Percentiles rank a stretch among this genome's conserved stretches.
Conservation (phyloP, 1,284 basidiomycete genomes). For the Fomitopsis betulina region DNA sequence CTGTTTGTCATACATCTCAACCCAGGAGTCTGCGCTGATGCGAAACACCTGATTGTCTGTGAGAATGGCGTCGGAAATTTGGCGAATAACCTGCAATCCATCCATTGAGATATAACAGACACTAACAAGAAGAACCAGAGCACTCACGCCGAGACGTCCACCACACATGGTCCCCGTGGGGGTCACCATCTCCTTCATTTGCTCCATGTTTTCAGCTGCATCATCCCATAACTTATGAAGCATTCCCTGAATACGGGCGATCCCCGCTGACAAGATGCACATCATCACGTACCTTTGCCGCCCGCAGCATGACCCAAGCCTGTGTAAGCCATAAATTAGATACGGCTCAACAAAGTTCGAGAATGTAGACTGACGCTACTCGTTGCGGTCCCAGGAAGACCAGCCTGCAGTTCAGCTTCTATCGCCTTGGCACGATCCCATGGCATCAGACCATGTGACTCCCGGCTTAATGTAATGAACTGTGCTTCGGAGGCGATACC, state of each 20-base stretch:
- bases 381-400: background rate
- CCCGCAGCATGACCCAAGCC: background rate
- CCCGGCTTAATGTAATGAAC: background rate
- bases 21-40: background rate
- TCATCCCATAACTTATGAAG: background rate
- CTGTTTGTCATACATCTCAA: background rate
- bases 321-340: background rate
- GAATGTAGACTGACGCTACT: background rate
- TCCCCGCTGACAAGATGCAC: background rate
- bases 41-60: background rate
- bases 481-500: too few species aligned
- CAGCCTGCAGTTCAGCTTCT: background rate
- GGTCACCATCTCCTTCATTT: background rate
- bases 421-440: background rate
- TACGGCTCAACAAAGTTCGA: background rate
- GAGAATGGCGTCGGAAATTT: background rate
- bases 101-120: background rate
- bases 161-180: background rate
- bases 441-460: background rate
- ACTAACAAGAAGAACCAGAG: too few species aligned
- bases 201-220: background rate
- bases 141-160: background rate
- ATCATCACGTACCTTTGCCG: background rate
- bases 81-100: background rate
- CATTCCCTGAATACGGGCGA: too few species aligned